phyloP scores from a whole-genome alignment of 345 rosid genomes.

The Pugionium cornutum region DNA sequence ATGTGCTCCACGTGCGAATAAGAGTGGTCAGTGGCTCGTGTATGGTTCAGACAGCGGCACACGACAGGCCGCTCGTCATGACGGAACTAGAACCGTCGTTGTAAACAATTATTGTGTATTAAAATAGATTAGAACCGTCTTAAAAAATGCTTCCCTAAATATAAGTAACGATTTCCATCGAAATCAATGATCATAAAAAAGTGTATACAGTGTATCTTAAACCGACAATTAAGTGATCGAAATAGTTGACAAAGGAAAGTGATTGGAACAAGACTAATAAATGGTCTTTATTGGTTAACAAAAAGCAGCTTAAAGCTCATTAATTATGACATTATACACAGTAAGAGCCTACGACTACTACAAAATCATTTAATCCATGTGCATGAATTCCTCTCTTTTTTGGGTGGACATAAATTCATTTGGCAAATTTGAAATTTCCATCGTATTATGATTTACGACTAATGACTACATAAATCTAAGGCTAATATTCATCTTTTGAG shows the following conservation, averaged over 20 bases:
- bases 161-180: no score
- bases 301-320: conserved; percentile 33
- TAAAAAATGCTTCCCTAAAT: no score
- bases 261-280: conserved; percentile 28
- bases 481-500: not conserved
- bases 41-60: conserved; percentile 34
- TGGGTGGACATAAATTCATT: not conserved
- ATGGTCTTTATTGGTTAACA: conserved; percentile 29
- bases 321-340: conserved; percentile 20
- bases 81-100: conserved; percentile 18
- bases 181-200: no score
- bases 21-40: conserved; percentile 34
- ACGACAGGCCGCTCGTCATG: conserved; percentile 22
- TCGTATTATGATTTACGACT: not conserved
- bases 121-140: no score
- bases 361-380: conserved; percentile 37
- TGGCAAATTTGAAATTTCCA: not conserved
- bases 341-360: conserved; percentile 10
- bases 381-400: not conserved
- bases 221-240: conserved; percentile 7
- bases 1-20: conserved; percentile 38
- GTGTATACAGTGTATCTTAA: not conserved
- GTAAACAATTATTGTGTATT: not conserved
- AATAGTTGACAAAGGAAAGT: conserved; percentile 33
- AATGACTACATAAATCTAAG: not conserved